These are phyloP conservation scores for Strigomonas galati DNA, from an alignment of 208 protist species.

Conservation along the genomic window DNA sequence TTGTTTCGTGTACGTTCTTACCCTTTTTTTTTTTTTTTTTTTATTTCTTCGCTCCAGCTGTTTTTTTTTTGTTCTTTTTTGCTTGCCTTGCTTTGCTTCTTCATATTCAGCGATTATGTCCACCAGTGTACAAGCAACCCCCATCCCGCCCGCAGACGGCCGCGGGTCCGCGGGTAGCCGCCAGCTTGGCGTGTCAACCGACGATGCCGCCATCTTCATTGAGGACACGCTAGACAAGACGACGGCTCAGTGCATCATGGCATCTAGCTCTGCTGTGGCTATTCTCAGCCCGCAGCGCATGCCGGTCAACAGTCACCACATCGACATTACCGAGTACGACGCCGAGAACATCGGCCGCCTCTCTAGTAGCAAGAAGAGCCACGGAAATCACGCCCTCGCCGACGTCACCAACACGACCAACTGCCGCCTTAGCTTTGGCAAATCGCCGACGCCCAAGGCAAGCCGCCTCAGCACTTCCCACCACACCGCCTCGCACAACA, in stretches of 20 bases:
- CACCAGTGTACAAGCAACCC: too few species aligned
- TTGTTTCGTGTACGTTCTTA: too few species aligned
- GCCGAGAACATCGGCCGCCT: constrained; percentile 35
- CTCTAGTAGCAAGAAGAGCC: constrained; percentile 7
- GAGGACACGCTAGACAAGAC: constrained; percentile 75
- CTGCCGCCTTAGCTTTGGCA: constrained; percentile 27
- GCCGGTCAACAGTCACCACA: constrained; percentile 22
- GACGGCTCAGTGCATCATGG: constrained; percentile 67
- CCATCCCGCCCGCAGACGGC: too few species aligned
- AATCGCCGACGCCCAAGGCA: constrained; percentile 56
- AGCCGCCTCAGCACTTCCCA: constrained; percentile 19
- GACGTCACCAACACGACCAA: constrained; percentile 10
- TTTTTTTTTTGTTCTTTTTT: neutral
- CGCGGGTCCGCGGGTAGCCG: constrained; percentile 25
- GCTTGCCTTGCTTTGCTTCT: neutral
- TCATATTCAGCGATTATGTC: neutral
- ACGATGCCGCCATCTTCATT: constrained; percentile 81
- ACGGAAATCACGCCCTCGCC: too few species aligned
- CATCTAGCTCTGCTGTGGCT: constrained; percentile 61
- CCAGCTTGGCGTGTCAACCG: constrained; percentile 59
- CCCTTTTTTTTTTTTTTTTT: constrained; percentile 4
- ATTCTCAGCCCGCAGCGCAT: constrained; percentile 76
- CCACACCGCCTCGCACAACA: constrained; percentile 21
- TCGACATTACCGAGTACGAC: constrained; percentile 79
- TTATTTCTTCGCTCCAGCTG: constrained; percentile 4